These are phyloP conservation scores for Harrya chromipes DNA, from an alignment of 768 basidiomycete species.

Conservation along the genomic window DNA sequence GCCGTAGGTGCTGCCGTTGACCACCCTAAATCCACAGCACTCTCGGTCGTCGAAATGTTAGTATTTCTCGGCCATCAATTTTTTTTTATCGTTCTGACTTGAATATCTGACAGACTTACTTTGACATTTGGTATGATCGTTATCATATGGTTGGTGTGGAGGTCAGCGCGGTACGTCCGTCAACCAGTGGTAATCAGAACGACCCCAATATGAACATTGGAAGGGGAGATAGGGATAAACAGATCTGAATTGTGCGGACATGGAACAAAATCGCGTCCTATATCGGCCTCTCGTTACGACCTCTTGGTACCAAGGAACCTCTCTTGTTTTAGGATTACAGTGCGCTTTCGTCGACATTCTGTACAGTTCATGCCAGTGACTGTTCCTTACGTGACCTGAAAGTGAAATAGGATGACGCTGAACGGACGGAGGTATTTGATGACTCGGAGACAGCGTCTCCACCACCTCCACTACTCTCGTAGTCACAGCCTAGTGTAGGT, in stretches of 20 bases:
- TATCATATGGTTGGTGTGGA: constrained; percentile 52
- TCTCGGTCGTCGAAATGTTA: constrained; percentile 54
- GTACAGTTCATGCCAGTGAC: not conserved
- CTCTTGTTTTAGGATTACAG: not conserved
- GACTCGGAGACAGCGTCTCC: no score
- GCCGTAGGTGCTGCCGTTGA: not conserved
- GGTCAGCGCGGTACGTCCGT: constrained; percentile 40
- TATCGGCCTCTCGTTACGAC: not conserved
- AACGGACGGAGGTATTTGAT: not conserved
- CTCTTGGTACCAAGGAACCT: not conserved
- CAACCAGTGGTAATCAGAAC: constrained; percentile 29
- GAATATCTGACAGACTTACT: constrained; percentile 34
- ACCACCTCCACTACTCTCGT: not conserved
- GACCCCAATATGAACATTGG: constrained; percentile 19
- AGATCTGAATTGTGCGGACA: constrained; percentile 5
- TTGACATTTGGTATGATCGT: constrained; percentile 47
- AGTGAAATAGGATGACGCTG: not conserved
- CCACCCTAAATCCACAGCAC: constrained; percentile 25
- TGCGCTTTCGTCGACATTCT: constrained; percentile 1
- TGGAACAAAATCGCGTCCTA: not conserved
- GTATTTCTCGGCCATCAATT: constrained; percentile 12
- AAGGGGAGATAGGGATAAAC: constrained; percentile 1
- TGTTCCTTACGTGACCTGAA: not conserved
- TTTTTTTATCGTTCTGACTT: constrained; percentile 7
- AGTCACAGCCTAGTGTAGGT: no score